phyloP scores from a whole-genome alignment of 2,329 filamentous ascomycete genomes.

The Pyricularia sp. region DNA sequence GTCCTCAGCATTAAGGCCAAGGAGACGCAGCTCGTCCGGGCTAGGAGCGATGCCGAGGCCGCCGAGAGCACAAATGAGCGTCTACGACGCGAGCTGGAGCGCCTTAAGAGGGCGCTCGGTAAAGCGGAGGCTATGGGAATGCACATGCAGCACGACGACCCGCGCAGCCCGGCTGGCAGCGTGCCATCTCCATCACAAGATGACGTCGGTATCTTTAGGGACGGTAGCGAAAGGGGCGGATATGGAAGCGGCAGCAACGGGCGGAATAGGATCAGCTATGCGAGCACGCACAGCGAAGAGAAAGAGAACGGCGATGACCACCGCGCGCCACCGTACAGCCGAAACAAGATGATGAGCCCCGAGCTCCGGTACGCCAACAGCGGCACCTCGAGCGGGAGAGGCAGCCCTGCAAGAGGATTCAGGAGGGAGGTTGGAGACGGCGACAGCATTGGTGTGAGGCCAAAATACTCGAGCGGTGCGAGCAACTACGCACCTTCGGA shows the following conservation, averaged over 20 bases:
- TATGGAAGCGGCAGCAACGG: conserved; percentile 14
- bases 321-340: conserved; percentile 20
- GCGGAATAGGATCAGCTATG: conserved; percentile 50
- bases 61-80: conserved; percentile 81
- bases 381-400: conserved; percentile 43
- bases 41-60: conserved; percentile 79
- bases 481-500: conserved; percentile 10
- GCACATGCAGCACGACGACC: conserved; percentile 16
- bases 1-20: conserved; percentile 96
- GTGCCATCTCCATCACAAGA: conserved; percentile 45
- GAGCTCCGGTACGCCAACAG: conserved; percentile 43
- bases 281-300: conserved; percentile 62
- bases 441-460: conserved; percentile 18
- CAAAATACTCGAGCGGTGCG: conserved; percentile 10
- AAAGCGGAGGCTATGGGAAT: conserved; percentile 37
- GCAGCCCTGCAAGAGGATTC: conserved; percentile 49
- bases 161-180: conserved; percentile 16
- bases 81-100: conserved; percentile 78
- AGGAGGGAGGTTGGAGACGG: conserved; percentile 23
- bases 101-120: conserved; percentile 79
- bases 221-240: conserved; percentile 25
- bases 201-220: conserved; percentile 51
- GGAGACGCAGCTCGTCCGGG: conserved; percentile 90
- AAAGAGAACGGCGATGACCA: conserved; percentile 55
- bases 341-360: conserved; percentile 44